Evolutionary conservation across 495 filamentous ascomycete species (phyloP).

Genomic region (Tuber aestivum): DNA sequence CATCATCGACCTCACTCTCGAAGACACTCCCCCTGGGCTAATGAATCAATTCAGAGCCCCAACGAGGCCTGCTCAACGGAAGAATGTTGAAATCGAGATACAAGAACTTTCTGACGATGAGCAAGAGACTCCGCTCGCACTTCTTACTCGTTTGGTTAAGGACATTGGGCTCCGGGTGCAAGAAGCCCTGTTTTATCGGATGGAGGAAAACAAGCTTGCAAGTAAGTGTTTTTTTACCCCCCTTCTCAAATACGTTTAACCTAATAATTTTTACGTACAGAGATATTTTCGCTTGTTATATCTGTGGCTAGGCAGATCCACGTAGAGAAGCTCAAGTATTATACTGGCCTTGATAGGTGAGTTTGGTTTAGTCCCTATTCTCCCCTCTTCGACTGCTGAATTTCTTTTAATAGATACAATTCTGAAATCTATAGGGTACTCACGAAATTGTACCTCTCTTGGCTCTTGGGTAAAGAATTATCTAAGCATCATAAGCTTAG

Average conservation of each 20-base stretch:
- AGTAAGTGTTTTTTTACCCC: constrained; percentile 10
- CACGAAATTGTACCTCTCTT: constrained; percentile 21
- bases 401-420: constrained; percentile 18
- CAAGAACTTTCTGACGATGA: constrained; percentile 21
- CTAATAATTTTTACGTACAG: not conserved
- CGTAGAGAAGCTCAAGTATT: constrained; percentile 21
- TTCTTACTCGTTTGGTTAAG: constrained; percentile 8
- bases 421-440: constrained; percentile 19
- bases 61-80: not conserved
- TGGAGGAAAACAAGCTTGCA: constrained; percentile 11
- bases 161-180: not conserved
- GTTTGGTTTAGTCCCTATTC: not conserved
- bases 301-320: constrained; percentile 20
- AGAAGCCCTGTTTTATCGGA: constrained; percentile 16
- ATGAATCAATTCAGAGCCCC: not conserved
- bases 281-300: constrained; percentile 12
- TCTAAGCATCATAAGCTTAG: constrained; percentile 8
- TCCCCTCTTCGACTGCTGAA: not conserved
- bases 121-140: not conserved
- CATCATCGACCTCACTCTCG: constrained; percentile 31
- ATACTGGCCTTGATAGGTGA: constrained; percentile 32
- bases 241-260: not conserved
- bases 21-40: constrained; percentile 7
- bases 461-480: constrained; percentile 20
- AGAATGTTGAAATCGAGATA: constrained; percentile 5